Evolutionary conservation across 176 grass and related monocot genomes (phyloP).

Genomic region (Sorghum bicolor): Sorghum_bicolor_NCBIv3 NC_012873.2:56157001-56157500

Average conservation of each 20-base stretch:
- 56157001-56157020: background rate
- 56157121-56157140: background rate
- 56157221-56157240: background rate
- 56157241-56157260: conserved; percentile 11
- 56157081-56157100: background rate
- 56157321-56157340: too few relatives aligned
- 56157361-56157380: too few relatives aligned
- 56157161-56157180: background rate
- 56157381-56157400: too few relatives aligned
- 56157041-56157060: too few relatives aligned
- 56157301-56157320: too few relatives aligned
- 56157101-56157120: background rate
- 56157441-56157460: too few relatives aligned
- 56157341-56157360: too few relatives aligned
- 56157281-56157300: too few relatives aligned
- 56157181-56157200: background rate
- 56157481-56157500: conserved; percentile 2
- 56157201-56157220: background rate
- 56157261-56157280: background rate
- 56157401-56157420: too few relatives aligned
- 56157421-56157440: too few relatives aligned
- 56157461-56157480: too few relatives aligned
- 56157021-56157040: background rate
- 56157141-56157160: background rate
- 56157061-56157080: too few relatives aligned